phyloP scores from a whole-genome alignment of 2,329 filamentous ascomycete genomes.

The Alternaria arborescens region DNA sequence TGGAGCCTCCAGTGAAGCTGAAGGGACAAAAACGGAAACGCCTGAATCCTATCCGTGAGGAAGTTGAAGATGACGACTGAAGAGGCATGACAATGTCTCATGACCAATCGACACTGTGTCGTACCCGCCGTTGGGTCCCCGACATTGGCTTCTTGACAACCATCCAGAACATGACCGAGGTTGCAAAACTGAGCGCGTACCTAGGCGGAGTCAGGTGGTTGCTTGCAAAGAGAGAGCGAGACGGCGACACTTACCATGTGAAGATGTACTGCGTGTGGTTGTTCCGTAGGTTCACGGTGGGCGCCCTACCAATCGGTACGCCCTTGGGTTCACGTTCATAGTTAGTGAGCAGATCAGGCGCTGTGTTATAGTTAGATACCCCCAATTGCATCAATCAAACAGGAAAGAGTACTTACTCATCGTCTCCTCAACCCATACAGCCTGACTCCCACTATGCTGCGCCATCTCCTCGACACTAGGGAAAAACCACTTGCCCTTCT shows the following conservation, averaged over 20 bases:
- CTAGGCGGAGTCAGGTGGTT: constrained; percentile 58
- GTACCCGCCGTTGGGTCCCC: constrained; percentile 75
- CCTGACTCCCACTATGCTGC: constrained; percentile 77
- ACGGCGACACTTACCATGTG: constrained; percentile 76
- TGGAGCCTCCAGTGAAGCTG: constrained; percentile 60
- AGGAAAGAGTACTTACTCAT: constrained; percentile 69
- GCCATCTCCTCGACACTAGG: constrained; percentile 96
- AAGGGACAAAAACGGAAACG: constrained; percentile 56
- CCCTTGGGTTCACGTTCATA: constrained; percentile 81
- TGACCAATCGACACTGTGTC: constrained; percentile 79
- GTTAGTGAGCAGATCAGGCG: constrained; percentile 78
- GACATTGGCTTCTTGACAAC: constrained; percentile 86
- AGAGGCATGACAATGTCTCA: constrained; percentile 36
- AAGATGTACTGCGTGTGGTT: constrained; percentile 99
- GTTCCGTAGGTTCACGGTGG: constrained; percentile 93
- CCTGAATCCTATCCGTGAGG: constrained; percentile 54
- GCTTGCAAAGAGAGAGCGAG: background rate
- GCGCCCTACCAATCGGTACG: constrained; percentile 84
- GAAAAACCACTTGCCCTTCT: constrained; percentile 90
- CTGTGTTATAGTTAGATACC: constrained; percentile 58
- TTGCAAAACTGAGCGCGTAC: constrained; percentile 86
- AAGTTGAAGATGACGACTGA: constrained; percentile 57
- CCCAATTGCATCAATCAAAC: constrained; percentile 14
- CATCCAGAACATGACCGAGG: constrained; percentile 96
- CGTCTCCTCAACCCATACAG: constrained; percentile 95